Conservation (phyloP, 768 basidiomycete species). For the Phaeotremella skinneri region DNA sequence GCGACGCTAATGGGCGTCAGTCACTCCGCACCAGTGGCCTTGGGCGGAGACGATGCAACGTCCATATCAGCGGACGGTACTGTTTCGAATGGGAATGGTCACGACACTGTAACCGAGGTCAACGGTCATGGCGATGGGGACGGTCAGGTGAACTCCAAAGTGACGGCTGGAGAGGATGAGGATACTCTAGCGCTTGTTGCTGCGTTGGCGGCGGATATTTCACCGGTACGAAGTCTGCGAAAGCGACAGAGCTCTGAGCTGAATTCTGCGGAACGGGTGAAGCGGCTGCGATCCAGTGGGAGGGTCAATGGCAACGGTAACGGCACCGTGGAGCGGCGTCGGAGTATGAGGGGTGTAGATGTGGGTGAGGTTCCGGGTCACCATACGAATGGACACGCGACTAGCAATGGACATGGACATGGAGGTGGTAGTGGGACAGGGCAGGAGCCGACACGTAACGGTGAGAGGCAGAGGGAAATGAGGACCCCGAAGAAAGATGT, state of each 20-base stretch:
- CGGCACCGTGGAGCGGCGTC: not conserved
- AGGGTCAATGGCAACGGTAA: not conserved
- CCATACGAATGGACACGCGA: too few relatives aligned
- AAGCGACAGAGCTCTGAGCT: slow-evolving; percentile 6
- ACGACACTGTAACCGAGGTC: not conserved
- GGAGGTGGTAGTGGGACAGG: not conserved
- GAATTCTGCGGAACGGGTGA: slow-evolving; percentile 5
- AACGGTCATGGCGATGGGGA: not conserved
- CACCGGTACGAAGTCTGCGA: slow-evolving; percentile 26
- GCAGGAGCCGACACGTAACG: not conserved
- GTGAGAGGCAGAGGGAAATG: slow-evolving; percentile 4
- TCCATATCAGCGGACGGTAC: not conserved
- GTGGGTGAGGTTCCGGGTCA: too few relatives aligned
- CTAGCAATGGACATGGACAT: not conserved
- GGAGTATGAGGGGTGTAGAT: not conserved
- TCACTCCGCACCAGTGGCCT: not conserved
- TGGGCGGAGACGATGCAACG: not conserved
- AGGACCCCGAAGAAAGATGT: slow-evolving; percentile 1
- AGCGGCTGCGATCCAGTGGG: slow-evolving; percentile 2
- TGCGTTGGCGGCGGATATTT: slow-evolving; percentile 15
- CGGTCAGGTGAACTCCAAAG: slow-evolving; percentile 8
- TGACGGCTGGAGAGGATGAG: slow-evolving; percentile 28
- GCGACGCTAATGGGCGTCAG: slow-evolving; percentile 18
- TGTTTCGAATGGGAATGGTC: slow-evolving; percentile 4
- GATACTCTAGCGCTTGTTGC: slow-evolving; percentile 38